A percentile compares a stretch with the other conserved stretches of the same genome.
These are phyloP conservation scores for Anisodus tanguticus DNA, from an alignment of 257 asterid species.

Conservation along the genomic window DNA sequence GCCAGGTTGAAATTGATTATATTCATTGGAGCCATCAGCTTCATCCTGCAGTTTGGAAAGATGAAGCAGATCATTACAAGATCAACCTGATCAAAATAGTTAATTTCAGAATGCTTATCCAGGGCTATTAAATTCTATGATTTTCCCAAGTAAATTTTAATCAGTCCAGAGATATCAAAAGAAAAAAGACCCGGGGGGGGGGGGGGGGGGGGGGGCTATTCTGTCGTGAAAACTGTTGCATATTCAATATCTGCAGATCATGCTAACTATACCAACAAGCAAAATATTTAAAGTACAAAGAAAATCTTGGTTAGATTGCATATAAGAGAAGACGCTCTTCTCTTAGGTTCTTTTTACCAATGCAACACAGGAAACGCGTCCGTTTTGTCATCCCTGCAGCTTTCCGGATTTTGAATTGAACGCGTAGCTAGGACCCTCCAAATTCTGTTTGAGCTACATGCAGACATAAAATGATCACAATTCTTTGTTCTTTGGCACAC, in stretches of 20 bases:
- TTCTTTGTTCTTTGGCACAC: background rate
- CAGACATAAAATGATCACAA: background rate
- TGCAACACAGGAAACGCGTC: too few relatives aligned
- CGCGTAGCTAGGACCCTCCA: background rate
- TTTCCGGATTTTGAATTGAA: background rate
- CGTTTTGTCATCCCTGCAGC: too few relatives aligned
- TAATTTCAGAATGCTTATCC: background rate
- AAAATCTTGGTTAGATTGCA: background rate
- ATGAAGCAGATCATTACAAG: conserved; percentile 1
- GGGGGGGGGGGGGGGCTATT: too few relatives aligned
- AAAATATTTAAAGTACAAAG: background rate
- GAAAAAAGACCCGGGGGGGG: too few relatives aligned
- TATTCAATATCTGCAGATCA: background rate
- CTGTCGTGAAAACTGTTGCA: background rate
- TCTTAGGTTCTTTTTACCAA: too few relatives aligned
- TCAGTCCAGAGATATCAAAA: too few relatives aligned
- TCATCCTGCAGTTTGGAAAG: conserved; percentile 63
- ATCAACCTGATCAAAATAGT: conserved; percentile 7
- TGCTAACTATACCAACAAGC: background rate
- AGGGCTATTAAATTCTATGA: conserved; percentile 6
- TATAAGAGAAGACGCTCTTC: background rate
- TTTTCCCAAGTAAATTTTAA: background rate
- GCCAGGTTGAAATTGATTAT: conserved; percentile 74
- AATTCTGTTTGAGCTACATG: background rate
- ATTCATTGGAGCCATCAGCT: conserved; percentile 93